These are phyloP conservation scores for Camellia sinensis DNA, from an alignment of 148 eudicot genomes.

Conservation along the genomic window DNA sequence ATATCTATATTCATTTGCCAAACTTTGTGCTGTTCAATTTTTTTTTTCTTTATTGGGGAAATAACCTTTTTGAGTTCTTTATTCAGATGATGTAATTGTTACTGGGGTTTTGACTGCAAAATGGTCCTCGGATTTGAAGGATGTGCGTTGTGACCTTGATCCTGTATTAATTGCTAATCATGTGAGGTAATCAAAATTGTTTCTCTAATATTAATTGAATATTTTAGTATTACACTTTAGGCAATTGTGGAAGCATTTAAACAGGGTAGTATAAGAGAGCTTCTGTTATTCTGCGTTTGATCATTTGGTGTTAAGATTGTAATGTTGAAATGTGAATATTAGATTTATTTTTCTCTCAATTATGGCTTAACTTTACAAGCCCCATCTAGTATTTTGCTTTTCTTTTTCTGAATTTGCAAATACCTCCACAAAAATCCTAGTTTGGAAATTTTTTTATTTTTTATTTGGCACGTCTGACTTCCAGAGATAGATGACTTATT, in stretches of 20 bases:
- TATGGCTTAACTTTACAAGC: not conserved
- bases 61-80: slow-evolving; percentile 8
- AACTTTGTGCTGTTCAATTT: not conserved
- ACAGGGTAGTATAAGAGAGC: not conserved
- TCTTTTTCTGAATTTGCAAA: not conserved
- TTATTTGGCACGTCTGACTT: not conserved
- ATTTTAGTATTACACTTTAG: not conserved
- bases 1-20: not conserved
- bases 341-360: not conserved
- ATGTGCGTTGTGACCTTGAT: slow-evolving; percentile 92
- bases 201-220: not conserved
- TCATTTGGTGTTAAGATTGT: not conserved
- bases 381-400: not conserved
- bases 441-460: too few species aligned
- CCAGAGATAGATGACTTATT: not conserved
- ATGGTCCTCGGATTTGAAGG: slow-evolving; percentile 89
- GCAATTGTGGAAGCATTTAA: slow-evolving; percentile 3
- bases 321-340: not conserved
- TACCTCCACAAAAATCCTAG: not conserved
- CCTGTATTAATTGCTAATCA: slow-evolving; percentile 83
- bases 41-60: not conserved
- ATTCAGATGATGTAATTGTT: slow-evolving; percentile 73
- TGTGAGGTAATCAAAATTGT: slow-evolving; percentile 39
- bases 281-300: not conserved
- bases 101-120: slow-evolving; percentile 86